Evolutionary conservation across 805 yeast genomes (phyloP).

Genomic region (Starmerella ratchasimensis): DNA sequence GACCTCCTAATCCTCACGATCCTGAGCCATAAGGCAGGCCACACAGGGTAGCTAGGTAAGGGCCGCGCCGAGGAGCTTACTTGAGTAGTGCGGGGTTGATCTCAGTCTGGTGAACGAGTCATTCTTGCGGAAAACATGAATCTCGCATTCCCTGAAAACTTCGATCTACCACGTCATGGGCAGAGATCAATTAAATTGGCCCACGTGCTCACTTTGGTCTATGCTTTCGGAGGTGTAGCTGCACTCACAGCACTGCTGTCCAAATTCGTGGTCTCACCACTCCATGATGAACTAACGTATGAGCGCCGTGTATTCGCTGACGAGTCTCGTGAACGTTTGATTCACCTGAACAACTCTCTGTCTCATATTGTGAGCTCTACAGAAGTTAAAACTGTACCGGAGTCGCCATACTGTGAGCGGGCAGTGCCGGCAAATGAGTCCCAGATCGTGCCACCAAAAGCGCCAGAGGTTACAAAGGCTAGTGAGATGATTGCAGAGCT

Average conservation of each 20-base stretch:
- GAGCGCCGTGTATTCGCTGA: slow-evolving; percentile 24
- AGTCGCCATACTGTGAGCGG: slow-evolving; percentile 21
- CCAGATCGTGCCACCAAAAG: background rate
- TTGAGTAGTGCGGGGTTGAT: no score
- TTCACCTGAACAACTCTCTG: slow-evolving; percentile 19
- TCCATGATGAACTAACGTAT: slow-evolving; percentile 24
- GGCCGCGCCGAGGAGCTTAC: no score
- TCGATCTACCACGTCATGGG: slow-evolving; percentile 13
- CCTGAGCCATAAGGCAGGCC: background rate
- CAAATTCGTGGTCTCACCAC: slow-evolving; percentile 25
- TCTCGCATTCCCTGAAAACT: slow-evolving; percentile 23
- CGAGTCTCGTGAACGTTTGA: slow-evolving; percentile 21
- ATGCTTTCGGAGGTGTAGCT: slow-evolving; percentile 25
- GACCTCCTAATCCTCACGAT: background rate
- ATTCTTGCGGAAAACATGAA: background rate
- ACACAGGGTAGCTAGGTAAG: no score
- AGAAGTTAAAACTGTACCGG: no score
- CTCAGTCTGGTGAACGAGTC: background rate
- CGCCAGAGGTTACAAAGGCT: background rate
- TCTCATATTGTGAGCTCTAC: slow-evolving; percentile 11
- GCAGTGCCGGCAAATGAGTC: slow-evolving; percentile 5
- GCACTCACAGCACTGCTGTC: slow-evolving; percentile 23
- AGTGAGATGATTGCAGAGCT: background rate
- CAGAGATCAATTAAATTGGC: slow-evolving; percentile 16
- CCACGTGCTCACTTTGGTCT: slow-evolving; percentile 23